Evolutionary conservation across 192 early-diverging fungal species (phyloP), one percentile per base, ranked within the genome.

Genomic region (Coemansia sp.): DNA sequence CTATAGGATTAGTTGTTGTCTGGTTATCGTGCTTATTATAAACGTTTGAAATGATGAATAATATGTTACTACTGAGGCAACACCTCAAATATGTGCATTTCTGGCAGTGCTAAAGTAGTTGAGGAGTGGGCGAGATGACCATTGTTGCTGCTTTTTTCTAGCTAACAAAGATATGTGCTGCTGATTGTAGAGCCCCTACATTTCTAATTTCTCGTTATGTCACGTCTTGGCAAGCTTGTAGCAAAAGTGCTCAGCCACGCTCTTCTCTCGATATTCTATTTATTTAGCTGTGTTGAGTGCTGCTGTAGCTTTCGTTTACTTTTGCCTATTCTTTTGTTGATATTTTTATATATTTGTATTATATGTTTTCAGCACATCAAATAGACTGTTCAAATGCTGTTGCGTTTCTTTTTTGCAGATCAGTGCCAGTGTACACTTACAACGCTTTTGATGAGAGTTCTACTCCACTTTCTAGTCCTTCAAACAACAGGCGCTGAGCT

Each of bases 401-500:
- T 41, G 13, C 57, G 57, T 8, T 11, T 16, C 57, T 9, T 41
- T 16, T 17, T 41, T 59, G 57, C n/a, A 41, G 14, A 8, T 9
- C 57, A 59, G 14, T 38, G 8, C 38, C 38, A 40, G 39, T 14
- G 57, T 38, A 59, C 57, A 59, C 16, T 39, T 41, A 11, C 57
- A 59, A 16, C 39, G 39, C 14, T 59, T n/a, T 8, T 59, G 13
- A 38, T 41, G 1, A 20, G 20, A 1, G 38, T 40, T 59, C 38
- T 59, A 14, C 32, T 59, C n/a, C 0, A 6, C 13, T n/a, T 14
- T 7, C 13, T 59, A 19, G 9, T 7, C 17, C 56, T 57, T 40
- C 44, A 43, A 67, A 43, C 43, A 59, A 42, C 46, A 13, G 16
- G 16, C 0, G 72, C 61, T 7, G 67, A 68, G 8, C 46, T 74